Conservation (phyloP, 2,329 filamentous ascomycete genomes). For the Diaporthe eres region DNA sequence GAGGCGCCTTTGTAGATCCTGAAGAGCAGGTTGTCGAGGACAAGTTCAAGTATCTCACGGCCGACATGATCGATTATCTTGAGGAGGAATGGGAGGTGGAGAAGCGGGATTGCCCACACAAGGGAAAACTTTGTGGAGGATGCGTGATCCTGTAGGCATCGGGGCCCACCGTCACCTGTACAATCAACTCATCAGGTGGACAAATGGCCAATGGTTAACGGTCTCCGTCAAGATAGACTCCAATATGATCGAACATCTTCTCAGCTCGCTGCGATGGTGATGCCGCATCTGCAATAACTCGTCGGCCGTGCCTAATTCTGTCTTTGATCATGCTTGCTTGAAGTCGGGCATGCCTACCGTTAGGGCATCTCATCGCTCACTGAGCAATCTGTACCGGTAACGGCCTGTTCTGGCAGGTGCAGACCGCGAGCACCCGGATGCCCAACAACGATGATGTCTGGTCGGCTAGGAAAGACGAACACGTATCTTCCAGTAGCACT, state of each 20-base stretch:
- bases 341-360: neutral
- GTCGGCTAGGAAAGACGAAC: neutral
- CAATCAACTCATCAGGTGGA: neutral
- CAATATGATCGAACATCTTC: neutral
- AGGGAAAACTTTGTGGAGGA: neutral
- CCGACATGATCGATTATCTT: neutral
- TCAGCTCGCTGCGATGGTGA: neutral
- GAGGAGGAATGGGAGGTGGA: neutral
- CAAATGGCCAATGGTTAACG: too few relatives aligned
- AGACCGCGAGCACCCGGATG: neutral
- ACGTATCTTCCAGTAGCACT: neutral
- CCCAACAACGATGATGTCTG: neutral
- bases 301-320: too few relatives aligned
- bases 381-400: neutral
- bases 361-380: neutral
- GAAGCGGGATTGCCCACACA: neutral
- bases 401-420: neutral
- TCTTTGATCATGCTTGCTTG: neutral
- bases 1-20: neutral
- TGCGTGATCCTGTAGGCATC: constrained; percentile 1
- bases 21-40: neutral
- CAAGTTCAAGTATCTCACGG: neutral
- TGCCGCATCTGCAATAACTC: neutral
- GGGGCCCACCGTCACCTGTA: neutral
- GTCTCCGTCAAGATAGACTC: neutral